A percentile compares a stretch with the other conserved stretches of the same genome.
Evolutionary conservation across 2,329 filamentous ascomycete species (phyloP).

Genomic region (Neofusicoccum sp.): DNA sequence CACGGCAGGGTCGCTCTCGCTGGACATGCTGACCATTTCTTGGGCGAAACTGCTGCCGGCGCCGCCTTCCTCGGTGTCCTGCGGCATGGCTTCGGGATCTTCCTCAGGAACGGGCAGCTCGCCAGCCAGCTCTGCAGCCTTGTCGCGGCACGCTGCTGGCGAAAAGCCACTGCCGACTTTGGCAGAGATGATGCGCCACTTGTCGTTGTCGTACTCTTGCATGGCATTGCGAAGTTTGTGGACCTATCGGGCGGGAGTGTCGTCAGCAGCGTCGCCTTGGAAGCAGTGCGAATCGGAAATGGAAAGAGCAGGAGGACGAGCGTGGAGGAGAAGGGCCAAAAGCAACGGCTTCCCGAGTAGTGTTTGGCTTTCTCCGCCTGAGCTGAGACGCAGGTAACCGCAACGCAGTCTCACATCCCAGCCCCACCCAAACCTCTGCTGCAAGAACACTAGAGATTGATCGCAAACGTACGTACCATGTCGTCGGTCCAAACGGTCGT

Average conservation of each 20-base stretch:
- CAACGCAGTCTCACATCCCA: neutral
- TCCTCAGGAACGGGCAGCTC: conserved; percentile 6
- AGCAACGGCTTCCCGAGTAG: neutral
- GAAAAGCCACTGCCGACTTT: conserved; percentile 91
- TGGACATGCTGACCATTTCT: conserved; percentile 14
- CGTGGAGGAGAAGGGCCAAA: neutral
- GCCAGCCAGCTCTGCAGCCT: conserved; percentile 60
- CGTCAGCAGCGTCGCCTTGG: neutral
- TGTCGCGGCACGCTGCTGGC: conserved; percentile 80
- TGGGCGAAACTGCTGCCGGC: conserved; percentile 10
- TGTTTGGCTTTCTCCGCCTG: neutral
- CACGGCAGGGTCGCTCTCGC: conserved; percentile 6
- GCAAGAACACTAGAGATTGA: neutral
- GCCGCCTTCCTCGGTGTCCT: conserved; percentile 12
- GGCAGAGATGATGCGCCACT: conserved; percentile 87
- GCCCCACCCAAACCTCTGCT: neutral
- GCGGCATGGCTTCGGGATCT: conserved; percentile 6
- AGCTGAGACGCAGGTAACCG: neutral
- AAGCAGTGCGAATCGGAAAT: neutral
- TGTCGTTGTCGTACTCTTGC: conserved; percentile 84
- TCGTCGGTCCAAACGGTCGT: conserved; percentile 92
- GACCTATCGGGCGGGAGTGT: conserved; percentile 54
- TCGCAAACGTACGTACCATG: conserved; percentile 61
- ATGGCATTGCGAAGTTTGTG: conserved; percentile 73
- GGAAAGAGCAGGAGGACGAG: neutral